Base-by-base conservation (phyloP, 2,329 filamentous ascomycete genomes). In the Fusarium sacchari region DNA sequence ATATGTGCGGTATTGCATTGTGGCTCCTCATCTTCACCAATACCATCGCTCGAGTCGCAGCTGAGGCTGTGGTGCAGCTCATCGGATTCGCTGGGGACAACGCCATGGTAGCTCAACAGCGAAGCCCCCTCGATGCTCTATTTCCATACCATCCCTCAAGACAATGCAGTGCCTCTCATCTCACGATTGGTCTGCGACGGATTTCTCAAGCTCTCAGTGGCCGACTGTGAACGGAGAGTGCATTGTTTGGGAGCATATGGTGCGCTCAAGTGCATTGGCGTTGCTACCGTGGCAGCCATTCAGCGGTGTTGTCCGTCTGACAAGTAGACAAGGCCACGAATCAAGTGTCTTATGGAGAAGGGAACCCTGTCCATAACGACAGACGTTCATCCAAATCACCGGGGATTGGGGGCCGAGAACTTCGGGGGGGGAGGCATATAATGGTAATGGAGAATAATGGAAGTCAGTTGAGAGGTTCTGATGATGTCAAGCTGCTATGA, bases 261-360 rank as follows among this genome's bases (percentile, higher is more conserved):
- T 76, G 75, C 72, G 60, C 52, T 49, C 37, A 58, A 67, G 57
- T 77, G 70, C 73, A 69, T 76, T 71, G 73, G 70, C 50, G 61
- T 68, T 76, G 73, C 72, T 68, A 64, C 69, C 63, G 64, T 70
- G 65, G 72, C 72, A 70, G 73, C 72, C 69, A 72, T 63, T 70
- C 50, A 74, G 59, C 67, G 58, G 68, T 60, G 70, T 63, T 53
- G 64, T 64, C 55, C 52, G 61, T 60, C 71, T 64, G 50, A 63
- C 34, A 43, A 69, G 44, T 46, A 59, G 57, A 71, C 76, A 74
- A 75, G 75, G 76, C 76, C 72, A 75, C 76, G 72, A 77, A 77
- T 77, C 49, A 69, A 53, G 42, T 20, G 24, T 46, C 40, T 46
- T 20, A 26, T 49, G 55, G n/a, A 39, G 28, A 49, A 40, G 57